Base-by-base conservation (phyloP, 164 flowering plant genomes). In the Akebia trifoliata region DNA sequence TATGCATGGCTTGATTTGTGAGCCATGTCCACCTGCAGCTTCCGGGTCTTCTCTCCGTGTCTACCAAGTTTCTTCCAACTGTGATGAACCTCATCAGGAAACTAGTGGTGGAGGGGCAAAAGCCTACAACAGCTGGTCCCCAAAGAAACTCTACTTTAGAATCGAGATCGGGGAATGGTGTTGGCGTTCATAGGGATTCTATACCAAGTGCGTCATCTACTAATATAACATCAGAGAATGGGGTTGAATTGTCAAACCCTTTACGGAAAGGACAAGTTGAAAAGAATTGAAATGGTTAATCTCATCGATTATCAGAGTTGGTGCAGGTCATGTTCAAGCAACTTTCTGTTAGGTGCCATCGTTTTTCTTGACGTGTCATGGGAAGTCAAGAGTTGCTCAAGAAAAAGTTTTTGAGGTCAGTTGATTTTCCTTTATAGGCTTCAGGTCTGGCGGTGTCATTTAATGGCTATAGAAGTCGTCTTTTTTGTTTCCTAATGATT, bases 1-100 rank as follows among this genome's bases (percentile, higher is more conserved):
- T 28, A 5, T 20, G n/a, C 5, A 24, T 4, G 4, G 6, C 6
- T 21, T 46, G 43, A 21, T 44, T 50, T 22, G 15, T 44, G 47
- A 18, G 36, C 20, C 55, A 15, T 58, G 6, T 51, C 12, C 56
- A 24, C 25, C 46, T 63, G 40, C 90, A 93, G 99, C 84, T 93
- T 73, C 95, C 97, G 15, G 99, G 97, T 30, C 69, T 93, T 34
- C 71, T 93, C 25, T 83, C 97, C n/a, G 46, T 93, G 53, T 84
- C 95, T 17, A 76, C 87, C 17, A 90, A 81, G 77, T 72, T 93
- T 54, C 69, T 90, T 47, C 99, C 99, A 15, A 87, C 96, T 14
- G 68, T 93, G 39, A 87, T 83, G 90, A 86, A 86, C 73, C 77
- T 93, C 64, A 80, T 90, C 15, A 80, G 68, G 55, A 81, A 69